Evolutionary conservation across 2,329 filamentous ascomycete species (phyloP), one percentile per base, ranked within the genome.

Genomic region (Paraconiothyrium sp.): DNA sequence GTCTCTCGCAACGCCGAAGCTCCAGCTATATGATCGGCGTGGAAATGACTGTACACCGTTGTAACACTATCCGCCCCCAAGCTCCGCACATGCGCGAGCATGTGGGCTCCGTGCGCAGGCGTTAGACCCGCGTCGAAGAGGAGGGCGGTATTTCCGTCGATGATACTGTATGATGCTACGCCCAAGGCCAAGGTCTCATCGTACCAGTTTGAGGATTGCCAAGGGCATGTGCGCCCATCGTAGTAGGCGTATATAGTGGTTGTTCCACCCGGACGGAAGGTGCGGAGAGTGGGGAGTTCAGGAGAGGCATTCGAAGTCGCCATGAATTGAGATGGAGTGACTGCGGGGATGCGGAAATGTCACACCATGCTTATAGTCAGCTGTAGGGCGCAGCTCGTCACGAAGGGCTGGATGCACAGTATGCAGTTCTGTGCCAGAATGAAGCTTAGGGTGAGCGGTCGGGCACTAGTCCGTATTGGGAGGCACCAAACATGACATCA

Each of bases 1-100:
- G 51, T 54, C 4, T 60, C 50, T 13, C 24, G 34, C 4, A 65
- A 52, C 3, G 60, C 51, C 11, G 58, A 37, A 4, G 63, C 63
- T 27, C 63, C 60, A 13, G 63, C 63, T 32, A 65, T 59, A 24
- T 65, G 63, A 41, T 65, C 63, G 51, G 54, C 61, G 47, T 65
- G 63, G 46, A 48, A 59, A 44, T 65, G 63, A 46, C 60, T 63
- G 55, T 63, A 63, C 16, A 65, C 63, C 13, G 54, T 58, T 7
- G 50, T 61, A 14, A 60, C 51, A 14, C 57, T 54, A 2, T 50
- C 61, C 2, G 50, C 63, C 27, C 63, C 63, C 3, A 65, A 52
- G 14, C 41, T 59, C 20, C 48, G 50, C 34, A 65, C 60, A 34
- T 65, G 63, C n/a, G 57, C 43, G 27, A 65, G 54, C 60, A 65